phyloP scores from a whole-genome alignment of 352 stramenopile species.

The Pythium myriotylum region DNA sequence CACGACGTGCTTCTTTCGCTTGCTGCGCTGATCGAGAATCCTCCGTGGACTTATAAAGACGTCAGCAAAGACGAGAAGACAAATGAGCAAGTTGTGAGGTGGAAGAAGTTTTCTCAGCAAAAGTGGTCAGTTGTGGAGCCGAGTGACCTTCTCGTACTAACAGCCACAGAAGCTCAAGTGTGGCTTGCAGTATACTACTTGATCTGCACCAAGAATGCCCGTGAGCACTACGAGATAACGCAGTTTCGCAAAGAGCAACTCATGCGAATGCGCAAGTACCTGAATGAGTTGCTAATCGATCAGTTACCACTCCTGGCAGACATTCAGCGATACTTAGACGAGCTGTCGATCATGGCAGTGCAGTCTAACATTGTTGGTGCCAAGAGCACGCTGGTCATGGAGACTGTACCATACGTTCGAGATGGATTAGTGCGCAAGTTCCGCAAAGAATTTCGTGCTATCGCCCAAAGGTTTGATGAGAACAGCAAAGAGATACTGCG shows the following conservation, averaged over 20 bases:
- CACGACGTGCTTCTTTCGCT: constrained; percentile 94
- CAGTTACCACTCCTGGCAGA: constrained; percentile 95
- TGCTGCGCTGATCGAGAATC: constrained; percentile 94
- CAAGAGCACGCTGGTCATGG: constrained; percentile 73
- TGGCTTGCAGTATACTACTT: constrained; percentile 96
- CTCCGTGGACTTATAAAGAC: constrained; percentile 93
- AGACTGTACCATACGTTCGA: constrained; percentile 72
- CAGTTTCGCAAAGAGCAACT: constrained; percentile 94
- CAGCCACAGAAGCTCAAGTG: constrained; percentile 92
- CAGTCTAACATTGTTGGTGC: constrained; percentile 17
- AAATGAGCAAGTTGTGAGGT: constrained; percentile 45
- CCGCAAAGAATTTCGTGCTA: constrained; percentile 32
- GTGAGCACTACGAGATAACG: constrained; percentile 95
- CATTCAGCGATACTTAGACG: constrained; percentile 94
- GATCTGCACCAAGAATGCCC: constrained; percentile 88
- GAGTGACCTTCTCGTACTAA: constrained; percentile 91
- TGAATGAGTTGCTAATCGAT: constrained; percentile 94
- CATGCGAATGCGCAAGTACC: constrained; percentile 93
- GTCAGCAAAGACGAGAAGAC: constrained; percentile 28
- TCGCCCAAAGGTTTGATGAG: constrained; percentile 56
- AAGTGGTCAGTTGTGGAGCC: constrained; percentile 90
- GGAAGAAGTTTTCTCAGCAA: constrained; percentile 93
- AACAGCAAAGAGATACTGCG: constrained; percentile 46
- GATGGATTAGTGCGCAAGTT: constrained; percentile 55
- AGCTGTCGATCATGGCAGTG: constrained; percentile 93